Conservation (phyloP, 202 grass and related monocot species). For the Cymbopogon flexuosus region DNA sequence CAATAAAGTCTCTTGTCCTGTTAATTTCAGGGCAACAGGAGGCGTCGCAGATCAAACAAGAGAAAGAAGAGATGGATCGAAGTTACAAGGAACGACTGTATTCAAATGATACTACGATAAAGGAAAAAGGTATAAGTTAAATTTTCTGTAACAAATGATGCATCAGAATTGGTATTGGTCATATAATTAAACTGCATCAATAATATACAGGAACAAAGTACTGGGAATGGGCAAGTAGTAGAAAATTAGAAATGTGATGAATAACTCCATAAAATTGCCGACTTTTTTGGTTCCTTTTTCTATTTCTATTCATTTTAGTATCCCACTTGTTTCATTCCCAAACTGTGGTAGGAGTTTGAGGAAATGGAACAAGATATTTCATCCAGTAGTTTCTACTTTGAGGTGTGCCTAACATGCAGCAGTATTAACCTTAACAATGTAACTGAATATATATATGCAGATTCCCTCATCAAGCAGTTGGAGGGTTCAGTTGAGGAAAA, state of each 20-base stretch:
- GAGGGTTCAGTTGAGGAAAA: constrained; percentile 59
- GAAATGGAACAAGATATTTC: background rate
- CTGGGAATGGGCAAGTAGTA: background rate
- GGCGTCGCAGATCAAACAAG: constrained; percentile 60
- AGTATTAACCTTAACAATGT: background rate
- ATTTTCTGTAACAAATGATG: constrained; percentile 25
- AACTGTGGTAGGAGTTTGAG: background rate
- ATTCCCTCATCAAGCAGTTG: constrained; percentile 69
- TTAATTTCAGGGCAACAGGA: constrained; percentile 54
- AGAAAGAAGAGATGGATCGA: constrained; percentile 79
- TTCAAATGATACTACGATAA: constrained; percentile 50
- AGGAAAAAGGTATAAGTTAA: constrained; percentile 60
- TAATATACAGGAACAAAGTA: background rate
- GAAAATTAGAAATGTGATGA: background rate
- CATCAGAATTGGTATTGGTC: background rate
- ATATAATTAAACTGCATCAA: constrained; percentile 3
- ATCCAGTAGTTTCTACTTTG: constrained; percentile 4
- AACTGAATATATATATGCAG: constrained; percentile 39
- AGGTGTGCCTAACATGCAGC: background rate
- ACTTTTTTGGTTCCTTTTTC: background rate
- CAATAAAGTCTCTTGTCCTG: background rate
- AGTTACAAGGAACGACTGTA: constrained; percentile 45
- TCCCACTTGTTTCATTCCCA: background rate
- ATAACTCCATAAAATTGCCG: background rate
- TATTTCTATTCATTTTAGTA: background rate